Conservation (phyloP, 2,329 filamentous ascomycete genomes). For the Purpureocillium lavendulum region DNA sequence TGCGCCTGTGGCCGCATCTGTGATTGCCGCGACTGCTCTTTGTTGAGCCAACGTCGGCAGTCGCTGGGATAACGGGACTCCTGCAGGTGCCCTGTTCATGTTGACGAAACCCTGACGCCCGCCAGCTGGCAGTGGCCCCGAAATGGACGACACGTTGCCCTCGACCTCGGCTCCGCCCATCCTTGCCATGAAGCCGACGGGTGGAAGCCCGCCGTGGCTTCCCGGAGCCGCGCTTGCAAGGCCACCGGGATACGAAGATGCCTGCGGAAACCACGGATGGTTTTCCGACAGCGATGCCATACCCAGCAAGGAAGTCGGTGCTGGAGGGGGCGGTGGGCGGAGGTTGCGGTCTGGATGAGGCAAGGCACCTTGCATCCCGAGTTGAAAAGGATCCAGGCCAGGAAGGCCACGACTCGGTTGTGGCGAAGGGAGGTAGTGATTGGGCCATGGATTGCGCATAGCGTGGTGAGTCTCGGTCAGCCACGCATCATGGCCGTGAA, state of each 20-base stretch:
- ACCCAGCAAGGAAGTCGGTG: no score
- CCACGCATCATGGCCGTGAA: conserved; percentile 5
- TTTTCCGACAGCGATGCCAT: no score
- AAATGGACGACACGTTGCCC: no score
- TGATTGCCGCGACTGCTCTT: no score
- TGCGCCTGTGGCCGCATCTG: no score
- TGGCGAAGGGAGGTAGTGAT: conserved; percentile 12
- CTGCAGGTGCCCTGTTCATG: not conserved
- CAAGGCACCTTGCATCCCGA: conserved; percentile 11
- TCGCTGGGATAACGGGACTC: no score
- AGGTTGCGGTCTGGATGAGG: conserved; percentile 14
- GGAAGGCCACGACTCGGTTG: conserved; percentile 9
- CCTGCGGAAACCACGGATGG: no score
- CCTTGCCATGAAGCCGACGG: not conserved
- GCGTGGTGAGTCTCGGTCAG: not conserved
- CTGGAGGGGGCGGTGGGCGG: not conserved
- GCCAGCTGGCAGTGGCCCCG: no score
- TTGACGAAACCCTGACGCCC: not conserved
- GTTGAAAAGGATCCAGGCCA: conserved; percentile 12
- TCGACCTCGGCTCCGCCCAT: no score
- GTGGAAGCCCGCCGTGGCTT: not conserved
- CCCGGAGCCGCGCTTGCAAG: not conserved
- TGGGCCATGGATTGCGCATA: not conserved
- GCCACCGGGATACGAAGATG: not conserved
- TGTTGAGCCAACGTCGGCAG: no score